Evolutionary conservation across 805 yeast genomes (phyloP).

Genomic region (Millerago galiae): DNA sequence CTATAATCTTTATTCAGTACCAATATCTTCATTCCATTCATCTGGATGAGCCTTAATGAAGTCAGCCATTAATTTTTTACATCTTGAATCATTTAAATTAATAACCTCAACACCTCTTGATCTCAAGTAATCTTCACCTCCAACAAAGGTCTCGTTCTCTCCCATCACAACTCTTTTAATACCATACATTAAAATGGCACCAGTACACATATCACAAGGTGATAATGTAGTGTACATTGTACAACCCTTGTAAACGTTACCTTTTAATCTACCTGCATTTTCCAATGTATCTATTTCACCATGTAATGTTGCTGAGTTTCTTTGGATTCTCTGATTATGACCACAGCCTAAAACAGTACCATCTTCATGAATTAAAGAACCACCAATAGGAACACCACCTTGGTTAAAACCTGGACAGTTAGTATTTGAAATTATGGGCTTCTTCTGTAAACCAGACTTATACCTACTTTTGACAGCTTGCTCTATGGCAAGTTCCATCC

Average conservation of each 20-base stretch:
- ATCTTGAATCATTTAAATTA: slow-evolving; percentile 50
- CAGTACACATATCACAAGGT: slow-evolving; percentile 94
- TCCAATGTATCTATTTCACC: slow-evolving; percentile 90
- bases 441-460: not conserved
- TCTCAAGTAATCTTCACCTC: slow-evolving; percentile 73
- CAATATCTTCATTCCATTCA: slow-evolving; percentile 81
- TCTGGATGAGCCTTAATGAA: slow-evolving; percentile 75
- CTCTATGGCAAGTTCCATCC: slow-evolving; percentile 63
- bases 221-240: slow-evolving; percentile 87
- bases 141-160: slow-evolving; percentile 75
- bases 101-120: slow-evolving; percentile 68
- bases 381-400: slow-evolving; percentile 36
- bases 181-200: slow-evolving; percentile 87
- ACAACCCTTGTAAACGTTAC: slow-evolving; percentile 69
- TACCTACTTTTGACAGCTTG: slow-evolving; percentile 55
- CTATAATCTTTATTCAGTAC: slow-evolving; percentile 27
- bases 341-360: slow-evolving; percentile 85
- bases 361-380: slow-evolving; percentile 63
- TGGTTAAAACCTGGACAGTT: slow-evolving; percentile 39
- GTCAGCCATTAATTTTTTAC: slow-evolving; percentile 65
- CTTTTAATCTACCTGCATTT: slow-evolving; percentile 85
- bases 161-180: slow-evolving; percentile 83
- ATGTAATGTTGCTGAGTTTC: slow-evolving; percentile 75
- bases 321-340: slow-evolving; percentile 86
- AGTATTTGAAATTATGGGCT: not conserved